Evolutionary conservation across 2,329 filamentous ascomycete genomes (phyloP).

Genomic region (Lasiodiplodia citricola): DNA sequence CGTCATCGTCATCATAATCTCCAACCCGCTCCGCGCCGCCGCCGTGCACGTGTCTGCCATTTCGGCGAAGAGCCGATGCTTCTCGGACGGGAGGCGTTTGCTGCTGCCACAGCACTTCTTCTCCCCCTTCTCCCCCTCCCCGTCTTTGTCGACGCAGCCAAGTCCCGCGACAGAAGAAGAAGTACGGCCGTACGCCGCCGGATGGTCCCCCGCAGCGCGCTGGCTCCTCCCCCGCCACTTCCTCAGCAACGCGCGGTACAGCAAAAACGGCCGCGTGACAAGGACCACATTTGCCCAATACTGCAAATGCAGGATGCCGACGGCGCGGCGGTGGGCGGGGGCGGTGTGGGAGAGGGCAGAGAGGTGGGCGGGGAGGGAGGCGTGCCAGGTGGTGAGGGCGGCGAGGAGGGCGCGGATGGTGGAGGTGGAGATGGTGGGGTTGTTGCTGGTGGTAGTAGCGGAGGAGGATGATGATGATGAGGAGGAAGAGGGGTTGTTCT

Average conservation of each 20-base stretch:
- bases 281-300: constrained; percentile 44
- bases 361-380: constrained; percentile 40
- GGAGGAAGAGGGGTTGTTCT: constrained; percentile 30
- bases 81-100: constrained; percentile 33
- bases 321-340: constrained; percentile 42
- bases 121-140: constrained; percentile 38
- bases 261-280: constrained; percentile 41
- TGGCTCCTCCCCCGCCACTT: constrained; percentile 20
- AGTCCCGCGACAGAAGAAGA: neutral
- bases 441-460: neutral
- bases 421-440: constrained; percentile 40
- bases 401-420: constrained; percentile 40
- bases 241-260: constrained; percentile 39
- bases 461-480: constrained; percentile 17
- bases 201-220: no score
- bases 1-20: constrained; percentile 38
- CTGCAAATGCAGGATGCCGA: constrained; percentile 41
- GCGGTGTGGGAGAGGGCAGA: constrained; percentile 38
- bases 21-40: constrained; percentile 35
- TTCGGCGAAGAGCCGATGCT: constrained; percentile 9
- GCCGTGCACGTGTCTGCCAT: neutral
- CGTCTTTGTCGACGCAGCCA: constrained; percentile 18
- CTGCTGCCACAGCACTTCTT: constrained; percentile 37
- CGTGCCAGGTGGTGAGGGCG: constrained; percentile 41
- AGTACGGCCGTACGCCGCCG: no score